A percentile compares a stretch with the other conserved stretches of the same genome.
Conservation (phyloP, 2,329 filamentous ascomycete species). For the Arthrobotrys pseudoclavata region DNA sequence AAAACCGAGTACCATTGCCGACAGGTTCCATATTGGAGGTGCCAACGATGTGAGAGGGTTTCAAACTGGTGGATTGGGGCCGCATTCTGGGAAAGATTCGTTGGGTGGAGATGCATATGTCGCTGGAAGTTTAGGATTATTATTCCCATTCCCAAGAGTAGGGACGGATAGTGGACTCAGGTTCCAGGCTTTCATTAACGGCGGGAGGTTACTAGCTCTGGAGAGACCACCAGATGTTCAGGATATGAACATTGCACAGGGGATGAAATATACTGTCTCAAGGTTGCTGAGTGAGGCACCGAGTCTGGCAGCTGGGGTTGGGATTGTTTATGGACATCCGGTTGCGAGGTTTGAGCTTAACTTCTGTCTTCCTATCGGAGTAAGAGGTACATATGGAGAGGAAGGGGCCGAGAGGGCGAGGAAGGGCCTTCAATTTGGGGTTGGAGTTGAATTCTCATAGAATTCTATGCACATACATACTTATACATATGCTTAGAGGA, state of each 20-base stretch:
- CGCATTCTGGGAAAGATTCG: constrained; percentile 85
- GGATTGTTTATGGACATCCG: constrained; percentile 93
- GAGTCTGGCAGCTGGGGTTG: constrained; percentile 86
- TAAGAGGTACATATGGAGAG: constrained; percentile 69
- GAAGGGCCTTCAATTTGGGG: constrained; percentile 94
- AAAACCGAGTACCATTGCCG: constrained; percentile 82
- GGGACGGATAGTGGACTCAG: constrained; percentile 87
- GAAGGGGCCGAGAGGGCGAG: constrained; percentile 86
- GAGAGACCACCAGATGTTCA: constrained; percentile 70
- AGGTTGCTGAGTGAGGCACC: constrained; percentile 82
- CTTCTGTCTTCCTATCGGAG: constrained; percentile 82
- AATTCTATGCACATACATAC: constrained; percentile 15
- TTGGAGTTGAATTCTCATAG: constrained; percentile 95
- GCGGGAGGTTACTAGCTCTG: constrained; percentile 84
- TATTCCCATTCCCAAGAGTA: constrained; percentile 85
- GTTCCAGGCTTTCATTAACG: constrained; percentile 91
- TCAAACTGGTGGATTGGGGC: constrained; percentile 87
- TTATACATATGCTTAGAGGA: not conserved
- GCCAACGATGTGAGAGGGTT: constrained; percentile 96
- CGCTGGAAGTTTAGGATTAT: constrained; percentile 86
- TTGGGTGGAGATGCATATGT: constrained; percentile 93
- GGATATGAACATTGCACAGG: constrained; percentile 69
- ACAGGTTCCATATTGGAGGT: constrained; percentile 94
- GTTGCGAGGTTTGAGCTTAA: constrained; percentile 95
- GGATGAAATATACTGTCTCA: constrained; percentile 74